These are phyloP conservation scores for Medakamo hakoo DNA, from an alignment of 139 green algal species.

Conservation along the genomic window DNA sequence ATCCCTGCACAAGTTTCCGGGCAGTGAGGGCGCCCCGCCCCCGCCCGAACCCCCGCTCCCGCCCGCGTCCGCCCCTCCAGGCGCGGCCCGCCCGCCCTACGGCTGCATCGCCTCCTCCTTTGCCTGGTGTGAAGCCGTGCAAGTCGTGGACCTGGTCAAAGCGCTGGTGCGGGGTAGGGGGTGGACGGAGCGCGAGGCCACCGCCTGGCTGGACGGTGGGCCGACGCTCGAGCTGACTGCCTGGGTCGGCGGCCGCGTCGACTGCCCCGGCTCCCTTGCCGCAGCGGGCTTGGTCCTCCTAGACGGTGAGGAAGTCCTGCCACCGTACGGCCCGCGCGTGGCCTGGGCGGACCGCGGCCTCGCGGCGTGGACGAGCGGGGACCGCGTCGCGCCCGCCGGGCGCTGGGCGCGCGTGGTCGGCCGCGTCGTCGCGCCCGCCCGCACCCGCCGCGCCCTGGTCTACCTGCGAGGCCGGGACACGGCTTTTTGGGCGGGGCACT, in stretches of 20 bases:
- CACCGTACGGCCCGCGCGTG: not conserved
- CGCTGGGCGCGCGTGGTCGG: not conserved
- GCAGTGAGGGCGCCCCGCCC: not conserved
- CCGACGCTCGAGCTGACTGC: not conserved
- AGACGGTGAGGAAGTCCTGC: not conserved
- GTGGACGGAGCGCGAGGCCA: no score
- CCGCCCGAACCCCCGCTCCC: no score
- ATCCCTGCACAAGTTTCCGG: no score
- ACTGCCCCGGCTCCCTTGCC: not conserved
- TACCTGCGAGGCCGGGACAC: not conserved
- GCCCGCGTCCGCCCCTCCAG: not conserved
- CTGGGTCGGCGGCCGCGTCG: not conserved
- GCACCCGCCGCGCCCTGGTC: not conserved
- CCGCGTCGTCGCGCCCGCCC: not conserved
- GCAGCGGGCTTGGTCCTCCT: not conserved
- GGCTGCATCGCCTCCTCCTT: constrained; percentile 4
- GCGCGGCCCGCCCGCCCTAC: constrained; percentile 7
- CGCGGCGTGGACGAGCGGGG: not conserved
- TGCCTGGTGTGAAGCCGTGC: constrained; percentile 1
- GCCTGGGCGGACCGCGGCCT: not conserved
- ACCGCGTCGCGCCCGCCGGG: not conserved
- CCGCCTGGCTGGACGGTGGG: constrained; percentile 1
- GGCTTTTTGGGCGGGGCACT: constrained; percentile 2
- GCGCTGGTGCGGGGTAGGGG: not conserved
- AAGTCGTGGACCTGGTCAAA: constrained; percentile 1